Percentiles rank a stretch among this genome's conserved stretches.
Conservation (phyloP, 192 early-diverging fungal genomes). For the Podila clonocystis region DNA sequence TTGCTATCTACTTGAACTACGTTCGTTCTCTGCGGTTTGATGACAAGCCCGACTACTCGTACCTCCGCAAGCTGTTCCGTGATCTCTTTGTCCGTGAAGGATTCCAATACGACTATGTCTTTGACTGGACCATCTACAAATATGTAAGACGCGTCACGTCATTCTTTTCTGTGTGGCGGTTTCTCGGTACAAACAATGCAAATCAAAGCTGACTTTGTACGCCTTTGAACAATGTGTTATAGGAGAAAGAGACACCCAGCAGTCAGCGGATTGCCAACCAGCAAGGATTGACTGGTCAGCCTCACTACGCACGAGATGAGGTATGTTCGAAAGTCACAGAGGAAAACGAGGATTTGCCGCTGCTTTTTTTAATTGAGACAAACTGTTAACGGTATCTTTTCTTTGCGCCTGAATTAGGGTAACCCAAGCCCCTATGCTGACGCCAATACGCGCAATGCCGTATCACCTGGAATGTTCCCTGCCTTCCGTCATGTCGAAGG, state of each 20-base stretch:
- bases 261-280: constrained; percentile 36
- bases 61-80: constrained; percentile 87
- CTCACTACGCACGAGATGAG: constrained; percentile 4
- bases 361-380: too few relatives aligned
- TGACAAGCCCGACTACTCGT: constrained; percentile 92
- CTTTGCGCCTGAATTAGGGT: background rate
- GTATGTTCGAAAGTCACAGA: background rate
- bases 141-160: constrained; percentile 47
- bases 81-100: constrained; percentile 86
- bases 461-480: background rate
- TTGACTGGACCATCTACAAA: constrained; percentile 90
- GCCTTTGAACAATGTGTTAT: too few relatives aligned
- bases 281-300: constrained; percentile 9
- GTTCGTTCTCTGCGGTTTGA: constrained; percentile 87
- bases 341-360: background rate
- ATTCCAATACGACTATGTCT: constrained; percentile 88
- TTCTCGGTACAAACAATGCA: too few relatives aligned
- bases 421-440: constrained; percentile 1
- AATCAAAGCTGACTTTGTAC: too few relatives aligned
- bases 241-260: constrained; percentile 49
- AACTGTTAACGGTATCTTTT: too few relatives aligned
- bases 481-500: background rate
- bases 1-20: constrained; percentile 90
- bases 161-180: background rate
- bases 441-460: background rate